phyloP scores from a whole-genome alignment of 129 eudicot species.

The Saposhnikovia divaricata region DNA sequence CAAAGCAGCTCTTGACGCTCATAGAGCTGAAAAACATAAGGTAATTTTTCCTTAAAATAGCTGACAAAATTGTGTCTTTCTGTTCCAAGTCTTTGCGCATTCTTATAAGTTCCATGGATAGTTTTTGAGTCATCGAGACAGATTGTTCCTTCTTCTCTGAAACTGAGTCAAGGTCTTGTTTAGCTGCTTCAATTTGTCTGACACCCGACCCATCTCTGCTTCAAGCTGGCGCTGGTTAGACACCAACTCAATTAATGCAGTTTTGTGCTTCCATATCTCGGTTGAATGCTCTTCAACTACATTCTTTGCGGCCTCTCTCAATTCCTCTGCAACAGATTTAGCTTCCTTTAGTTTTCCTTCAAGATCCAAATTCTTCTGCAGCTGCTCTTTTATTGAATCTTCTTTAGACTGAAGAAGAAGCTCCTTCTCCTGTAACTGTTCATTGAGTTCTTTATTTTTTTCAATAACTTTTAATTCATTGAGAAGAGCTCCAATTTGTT shows the following conservation, averaged over 20 bases:
- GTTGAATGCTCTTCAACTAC: conserved; percentile 57
- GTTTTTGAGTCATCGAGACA: conserved; percentile 53
- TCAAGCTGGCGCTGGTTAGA: conserved; percentile 86
- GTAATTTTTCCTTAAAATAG: conserved; percentile 78
- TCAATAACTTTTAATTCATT: conserved; percentile 45
- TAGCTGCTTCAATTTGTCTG: conserved; percentile 74
- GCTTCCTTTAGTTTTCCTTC: conserved; percentile 45
- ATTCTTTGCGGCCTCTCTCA: conserved; percentile 37
- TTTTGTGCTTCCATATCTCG: conserved; percentile 70
- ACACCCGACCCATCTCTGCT: conserved; percentile 78
- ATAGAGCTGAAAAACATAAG: too few species aligned
- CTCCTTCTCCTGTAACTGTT: conserved; percentile 43
- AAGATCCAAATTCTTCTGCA: conserved; percentile 31
- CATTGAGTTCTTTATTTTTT: conserved; percentile 29
- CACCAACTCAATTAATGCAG: conserved; percentile 83
- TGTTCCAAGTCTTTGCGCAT: conserved; percentile 68
- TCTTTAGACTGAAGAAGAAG: conserved; percentile 32
- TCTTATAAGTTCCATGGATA: conserved; percentile 68
- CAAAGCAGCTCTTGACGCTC: too few species aligned
- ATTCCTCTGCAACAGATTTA: conserved; percentile 26
- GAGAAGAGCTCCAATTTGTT: conserved; percentile 38
- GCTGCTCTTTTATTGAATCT: conserved; percentile 36
- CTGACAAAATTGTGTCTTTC: conserved; percentile 82
- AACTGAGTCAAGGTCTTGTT: conserved; percentile 55
- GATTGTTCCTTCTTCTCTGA: conserved; percentile 66